Evolutionary conservation across 2,329 filamentous ascomycete species (phyloP).

Genomic region (Fonsecaea monophora): DNA sequence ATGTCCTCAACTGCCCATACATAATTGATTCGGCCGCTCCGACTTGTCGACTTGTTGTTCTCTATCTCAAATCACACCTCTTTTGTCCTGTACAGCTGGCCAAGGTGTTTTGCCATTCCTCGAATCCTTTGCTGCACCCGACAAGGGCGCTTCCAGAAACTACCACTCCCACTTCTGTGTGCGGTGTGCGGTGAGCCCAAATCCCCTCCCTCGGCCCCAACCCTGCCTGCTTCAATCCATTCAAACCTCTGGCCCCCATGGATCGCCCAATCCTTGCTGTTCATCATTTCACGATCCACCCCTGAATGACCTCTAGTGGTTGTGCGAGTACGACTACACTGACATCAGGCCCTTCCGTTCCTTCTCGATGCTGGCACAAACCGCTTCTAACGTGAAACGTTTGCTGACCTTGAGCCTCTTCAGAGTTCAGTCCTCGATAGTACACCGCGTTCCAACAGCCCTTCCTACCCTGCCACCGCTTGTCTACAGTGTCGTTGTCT

Average conservation of each 20-base stretch:
- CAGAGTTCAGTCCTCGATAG: background rate
- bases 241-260: background rate
- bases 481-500: background rate
- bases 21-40: background rate
- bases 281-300: constrained; percentile 2
- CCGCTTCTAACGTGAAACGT: background rate
- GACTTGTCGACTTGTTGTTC: background rate
- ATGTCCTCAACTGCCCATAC: background rate
- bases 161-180: background rate
- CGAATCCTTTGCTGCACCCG: background rate
- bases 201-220: background rate
- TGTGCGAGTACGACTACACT: background rate
- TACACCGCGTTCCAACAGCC: background rate
- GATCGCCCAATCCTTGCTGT: background rate
- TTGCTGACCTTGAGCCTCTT: constrained; percentile 1
- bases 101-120: background rate
- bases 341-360: constrained; percentile 10
- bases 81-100: background rate
- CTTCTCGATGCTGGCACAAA: background rate
- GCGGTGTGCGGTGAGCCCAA: background rate
- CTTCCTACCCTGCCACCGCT: background rate
- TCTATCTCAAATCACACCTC: constrained; percentile 1
- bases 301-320: background rate
- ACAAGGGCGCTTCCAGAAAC: background rate
- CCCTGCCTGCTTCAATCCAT: background rate